Evolutionary conservation across 495 filamentous ascomycete genomes (phyloP).

Genomic region (Penicillium bovifimosum): DNA sequence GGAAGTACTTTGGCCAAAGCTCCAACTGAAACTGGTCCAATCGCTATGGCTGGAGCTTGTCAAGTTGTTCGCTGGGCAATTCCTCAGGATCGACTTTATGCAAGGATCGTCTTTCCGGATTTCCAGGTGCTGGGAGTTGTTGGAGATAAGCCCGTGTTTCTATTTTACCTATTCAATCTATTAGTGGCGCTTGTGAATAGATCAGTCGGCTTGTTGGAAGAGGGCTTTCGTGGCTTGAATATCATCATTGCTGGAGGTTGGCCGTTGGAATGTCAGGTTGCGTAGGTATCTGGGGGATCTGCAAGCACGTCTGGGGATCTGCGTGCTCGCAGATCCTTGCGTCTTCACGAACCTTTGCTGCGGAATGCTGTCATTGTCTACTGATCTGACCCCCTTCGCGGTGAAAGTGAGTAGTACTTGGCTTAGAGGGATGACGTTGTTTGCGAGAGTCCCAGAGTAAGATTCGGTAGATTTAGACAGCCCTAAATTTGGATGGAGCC

Average conservation of each 20-base stretch:
- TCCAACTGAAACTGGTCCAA: constrained; percentile 12
- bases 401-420: not conserved
- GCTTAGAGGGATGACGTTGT: not conserved
- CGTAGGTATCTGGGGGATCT: no score
- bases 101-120: constrained; percentile 11
- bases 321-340: constrained; percentile 1
- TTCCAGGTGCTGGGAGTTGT: not conserved
- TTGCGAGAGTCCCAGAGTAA: not conserved
- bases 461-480: not conserved
- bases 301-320: constrained; percentile 5
- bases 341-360: not conserved
- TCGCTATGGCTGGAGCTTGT: not conserved
- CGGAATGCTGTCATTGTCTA: constrained; percentile 1
- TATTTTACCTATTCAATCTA: no score
- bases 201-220: not conserved
- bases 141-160: no score
- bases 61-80: constrained; percentile 3
- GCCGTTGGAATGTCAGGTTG: not conserved
- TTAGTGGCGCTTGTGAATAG: no score
- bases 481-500: not conserved
- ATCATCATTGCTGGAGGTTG: not conserved
- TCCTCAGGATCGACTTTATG: constrained; percentile 17
- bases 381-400: not conserved
- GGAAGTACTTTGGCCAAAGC: not conserved
- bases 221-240: not conserved